Evolutionary conservation across 495 filamentous ascomycete genomes (phyloP), one percentile per base, ranked within the genome.

Genomic region (Aspergillus nanangensis): DNA sequence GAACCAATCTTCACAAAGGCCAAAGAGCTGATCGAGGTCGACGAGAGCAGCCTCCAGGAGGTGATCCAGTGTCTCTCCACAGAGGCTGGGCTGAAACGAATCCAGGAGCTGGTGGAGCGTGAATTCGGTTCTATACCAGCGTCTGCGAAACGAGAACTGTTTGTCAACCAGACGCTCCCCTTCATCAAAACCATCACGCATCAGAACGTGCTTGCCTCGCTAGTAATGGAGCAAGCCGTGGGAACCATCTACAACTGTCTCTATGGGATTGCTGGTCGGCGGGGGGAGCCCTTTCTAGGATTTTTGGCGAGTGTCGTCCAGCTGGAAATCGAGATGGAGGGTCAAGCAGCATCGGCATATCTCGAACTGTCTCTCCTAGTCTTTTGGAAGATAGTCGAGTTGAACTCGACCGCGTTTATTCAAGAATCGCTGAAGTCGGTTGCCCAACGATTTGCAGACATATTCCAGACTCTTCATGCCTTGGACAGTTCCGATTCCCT

Each of bases 161-260:
- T 72, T 52, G 48, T 32, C 35, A 58, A 53, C 14, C 52, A 64
- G 53, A 58, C 74, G 5, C 55, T 81, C 23, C 74, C 77, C 4
- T 80, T 84, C 47, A 60, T 81, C 31, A 55, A 61, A 41, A 70
- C 65, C 14, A 66, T 86, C 36, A 67, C 77, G 14, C 65, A 79
- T 52, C 63, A 66, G 3, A 63, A 76, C 18, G 69, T 84, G 5
- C 50, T 76, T 13, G 60, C 66, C 5, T 83, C 81, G 0, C 53
- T 77, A 22, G 60, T 81, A 2, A 54, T 83, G 4, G 79, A 84
- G 48, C 68, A 65, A 27, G 56, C 70, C 5, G 66, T 83, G 25
- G 74, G 62, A 17, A 80, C 72, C 2, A 79, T 85, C 24, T 81
- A 76, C 57, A 80, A 71, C 42, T 69, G 71, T 49, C 51, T 85